Base-by-base conservation (phyloP, 352 stramenopile genomes). In the Pythium aristosporum region DNA sequence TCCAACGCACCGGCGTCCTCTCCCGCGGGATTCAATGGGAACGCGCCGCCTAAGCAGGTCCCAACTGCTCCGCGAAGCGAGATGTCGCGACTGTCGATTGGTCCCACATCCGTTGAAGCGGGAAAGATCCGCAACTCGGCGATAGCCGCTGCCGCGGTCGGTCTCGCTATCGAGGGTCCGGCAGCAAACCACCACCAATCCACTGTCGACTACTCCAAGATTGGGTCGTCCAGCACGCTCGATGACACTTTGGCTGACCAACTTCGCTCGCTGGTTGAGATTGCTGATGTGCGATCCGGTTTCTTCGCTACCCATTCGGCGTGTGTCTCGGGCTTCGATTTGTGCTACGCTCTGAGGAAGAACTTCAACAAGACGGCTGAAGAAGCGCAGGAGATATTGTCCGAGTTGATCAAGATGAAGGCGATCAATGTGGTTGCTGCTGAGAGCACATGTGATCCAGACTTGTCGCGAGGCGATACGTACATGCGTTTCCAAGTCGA, bases 401-500 rank as follows among this genome's bases (percentile, higher is more conserved):
- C 61, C 1, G 68, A 79, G 6, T 74, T 78, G 50, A 36, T 89
- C 16, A 74, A 79, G 54, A 67, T 63, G 2, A 69, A 74, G 37
- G 70, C 85, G 15, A 55, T 93, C 8, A 80, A 82, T 42, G 51
- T 91, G 16, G 73, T 89, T 5, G 80, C 77, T 44, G 77, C 85
- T 5, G 85, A 89, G 42, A 72, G 77, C 49, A 68, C 64, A 44
- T 68, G 52, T 13, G 59, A 79, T 32, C 82, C 82, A 10, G 79
- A 90, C 57, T 56, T 90, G 25, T 43, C 62, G 4, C 65, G 79
- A 30, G 67, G 66, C 2, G 72, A 79, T 60, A 91, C 85, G 20
- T 91, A 86, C 52, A 58, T 92, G 46, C 84, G 87, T 10, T 95
- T 95, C 55, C 87, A 93, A 79, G 81, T 95, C 23, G 87, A 95